Evolutionary conservation across 176 grass and related monocot species (phyloP), one percentile per base, ranked within the genome.

Genomic region (Guadua angustifolia): DNA sequence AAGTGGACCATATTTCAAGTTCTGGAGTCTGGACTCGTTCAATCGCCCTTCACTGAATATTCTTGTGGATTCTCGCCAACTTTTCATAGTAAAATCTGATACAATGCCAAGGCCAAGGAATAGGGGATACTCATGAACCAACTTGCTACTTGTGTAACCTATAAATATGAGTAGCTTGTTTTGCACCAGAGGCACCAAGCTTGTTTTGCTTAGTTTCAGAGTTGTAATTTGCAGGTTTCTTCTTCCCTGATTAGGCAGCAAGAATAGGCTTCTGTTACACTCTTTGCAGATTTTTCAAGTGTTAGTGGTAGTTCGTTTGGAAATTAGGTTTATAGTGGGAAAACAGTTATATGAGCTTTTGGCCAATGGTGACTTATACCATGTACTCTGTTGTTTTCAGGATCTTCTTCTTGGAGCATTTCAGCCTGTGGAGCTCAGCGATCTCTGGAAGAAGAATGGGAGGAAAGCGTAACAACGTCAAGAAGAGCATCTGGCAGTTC

Each of bases 401-500:
- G 22, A 19, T 32, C 61, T 62, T 62, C 26, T 82, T 87, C 19
- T 75, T 66, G 40, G n/a, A 75, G 22, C 32, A 35, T 59, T 79
- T 67, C 26, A 67, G 47, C 26, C 51, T 29, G 87, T 74, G n/a
- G 19, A 0, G 40, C 51, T 18, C 42, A 13, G 51, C 46, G 44
- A 79, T 78, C 67, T 21, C 21, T 49, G 70, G 50, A 53, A 45
- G 32, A 60, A 74, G n/a, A 58, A 85, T 80, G 87, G 81, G 15
- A 21, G 86, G 19, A 17, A 58, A 59, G 13, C 88, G 77, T 49
- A 85, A 85, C 64, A 81, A 46, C 2, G 78, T 89, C 70, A 85
- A 89, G 88, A 89, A 46, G 88, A 89, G 82, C 82, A 89, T 89
- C 42, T 89, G 88, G 88, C 21, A 81, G 44, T 0, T 70, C 52